Evolutionary conservation across 441 rosid genomes (phyloP).

Genomic region (Rhodomyrtus psidioides): DNA sequence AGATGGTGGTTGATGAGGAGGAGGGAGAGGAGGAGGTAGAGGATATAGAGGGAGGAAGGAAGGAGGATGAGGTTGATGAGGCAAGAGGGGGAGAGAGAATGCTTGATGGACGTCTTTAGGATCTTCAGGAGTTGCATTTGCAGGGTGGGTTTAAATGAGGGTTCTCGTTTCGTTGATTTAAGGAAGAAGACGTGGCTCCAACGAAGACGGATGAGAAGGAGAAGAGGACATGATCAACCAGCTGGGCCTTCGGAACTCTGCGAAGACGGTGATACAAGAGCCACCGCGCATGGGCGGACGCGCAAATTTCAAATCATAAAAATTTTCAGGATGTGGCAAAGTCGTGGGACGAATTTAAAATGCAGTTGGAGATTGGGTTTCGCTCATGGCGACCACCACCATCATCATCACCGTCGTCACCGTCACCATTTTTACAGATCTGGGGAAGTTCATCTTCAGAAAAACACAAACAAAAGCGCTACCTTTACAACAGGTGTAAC

Average conservation of each 20-base stretch:
- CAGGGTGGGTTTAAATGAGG: background rate
- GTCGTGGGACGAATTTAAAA: background rate
- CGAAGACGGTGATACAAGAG: too few relatives aligned
- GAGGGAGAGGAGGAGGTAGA: too few relatives aligned
- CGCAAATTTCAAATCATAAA: constrained; percentile 53
- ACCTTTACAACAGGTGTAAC: too few relatives aligned
- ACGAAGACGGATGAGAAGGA: background rate
- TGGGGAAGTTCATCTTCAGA: background rate
- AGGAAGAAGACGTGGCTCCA: background rate
- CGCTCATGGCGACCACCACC: too few relatives aligned
- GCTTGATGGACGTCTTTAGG: background rate
- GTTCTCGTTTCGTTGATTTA: background rate
- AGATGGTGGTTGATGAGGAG: background rate
- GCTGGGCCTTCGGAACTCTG: too few relatives aligned
- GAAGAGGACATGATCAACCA: too few relatives aligned
- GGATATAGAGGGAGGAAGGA: background rate
- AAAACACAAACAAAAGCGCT: background rate
- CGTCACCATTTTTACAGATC: background rate
- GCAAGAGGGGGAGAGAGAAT: background rate
- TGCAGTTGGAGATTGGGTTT: constrained; percentile 11
- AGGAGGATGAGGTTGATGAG: background rate
- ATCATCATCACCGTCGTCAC: background rate
- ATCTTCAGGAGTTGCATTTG: background rate
- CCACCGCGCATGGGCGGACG: background rate
- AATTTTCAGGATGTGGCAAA: background rate